Evolutionary conservation across 2,329 filamentous ascomycete species (phyloP), one percentile per base, ranked within the genome.

Genomic region (Dothistroma pini): DNA sequence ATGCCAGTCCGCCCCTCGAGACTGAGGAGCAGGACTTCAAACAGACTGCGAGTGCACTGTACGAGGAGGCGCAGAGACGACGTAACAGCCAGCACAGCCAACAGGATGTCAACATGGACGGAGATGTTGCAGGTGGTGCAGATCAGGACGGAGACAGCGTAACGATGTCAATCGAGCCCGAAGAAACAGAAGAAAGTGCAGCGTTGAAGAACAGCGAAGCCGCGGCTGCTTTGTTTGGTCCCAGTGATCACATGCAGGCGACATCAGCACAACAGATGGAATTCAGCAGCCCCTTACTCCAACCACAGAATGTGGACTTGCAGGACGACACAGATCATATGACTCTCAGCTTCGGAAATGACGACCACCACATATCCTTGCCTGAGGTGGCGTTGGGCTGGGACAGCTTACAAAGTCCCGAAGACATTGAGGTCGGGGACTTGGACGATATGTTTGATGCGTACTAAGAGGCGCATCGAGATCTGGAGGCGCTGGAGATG

Each of bases 21-120:
- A 91, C 90, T 70, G 93, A 97, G 69, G 93, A 97, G 80, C 90
- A 89, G 72, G 95, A 97, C 76, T 99, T 99, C 73, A 97, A 93
- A 7, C 91, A 96, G 77, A 97, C 93, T 1, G 95, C 95, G 16
- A 90, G 91, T 68, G 91, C 89, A 54, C 84, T 97, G 69, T 90
- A 85, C 83, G 77, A 83, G 81, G 66, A 79, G 75, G 64, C 77
- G 70, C 73, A 81, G 71, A 66, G 74, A 70, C 68, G 77, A 68
- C 59, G 77, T 71, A 71, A 74, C 68, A 72, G 72, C 60, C 77
- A 79, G 56, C 59, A 62, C 44, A 64, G 61, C 54, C 75, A 75
- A 58, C 70, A 74, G 41, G 76, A 75, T 59, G 68, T 75, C 52
- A 66, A 72, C 69, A 65, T 75, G 73, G 38, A 76, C 72, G 50